Evolutionary conservation across 305 asterid species (phyloP), one percentile per base, ranked within the genome.

Genomic region (Striga hermonthica): DNA sequence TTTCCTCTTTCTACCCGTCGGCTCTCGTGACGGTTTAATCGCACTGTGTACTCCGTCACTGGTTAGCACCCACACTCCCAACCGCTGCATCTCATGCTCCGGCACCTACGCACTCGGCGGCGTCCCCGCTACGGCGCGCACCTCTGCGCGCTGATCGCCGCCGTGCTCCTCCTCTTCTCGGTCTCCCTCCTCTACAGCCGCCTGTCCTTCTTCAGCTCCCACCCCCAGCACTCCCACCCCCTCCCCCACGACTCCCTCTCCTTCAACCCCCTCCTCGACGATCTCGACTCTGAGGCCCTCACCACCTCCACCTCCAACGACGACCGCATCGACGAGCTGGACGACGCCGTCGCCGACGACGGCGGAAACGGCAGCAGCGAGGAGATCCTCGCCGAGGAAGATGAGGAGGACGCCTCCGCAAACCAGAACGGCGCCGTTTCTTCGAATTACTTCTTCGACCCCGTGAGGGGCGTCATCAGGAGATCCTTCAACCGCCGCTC

Each of bases 311-410:
- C 64, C 49, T 73, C 92, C 57, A 74, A 62, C 31, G 96, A 84
- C 28, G 97, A 90, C 49, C 97, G 90, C 67, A 90, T 93, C 50
- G 98, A 93, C 76, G 96, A 84, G 73, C 86, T 79, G 3, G 98
- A 89, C 54, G 90, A 90, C 65, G 82, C 79, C 68, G 70, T 60
- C 36, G 9, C 69, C 9, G 81, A 73, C 68, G 79, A 77, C 60
- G 72, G 63, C 67, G 59, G 65, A 65, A 60, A 44, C 57, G 75
- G 39, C 78, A 82, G 53, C 57, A 75, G 57, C 63, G 89, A 82
- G 47, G 86, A 77, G 12, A 76, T 77, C 64, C 75, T 81, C 39
- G 72, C 80, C 48, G 94, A 85, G 48, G 94, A 88, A 16, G 98
- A 91, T 6, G 88, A 89, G 8, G 89, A 76, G 16, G 87, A 80